Evolutionary conservation across 768 basidiomycete genomes (phyloP).

Genomic region (Antrodiella citrinella): DNA sequence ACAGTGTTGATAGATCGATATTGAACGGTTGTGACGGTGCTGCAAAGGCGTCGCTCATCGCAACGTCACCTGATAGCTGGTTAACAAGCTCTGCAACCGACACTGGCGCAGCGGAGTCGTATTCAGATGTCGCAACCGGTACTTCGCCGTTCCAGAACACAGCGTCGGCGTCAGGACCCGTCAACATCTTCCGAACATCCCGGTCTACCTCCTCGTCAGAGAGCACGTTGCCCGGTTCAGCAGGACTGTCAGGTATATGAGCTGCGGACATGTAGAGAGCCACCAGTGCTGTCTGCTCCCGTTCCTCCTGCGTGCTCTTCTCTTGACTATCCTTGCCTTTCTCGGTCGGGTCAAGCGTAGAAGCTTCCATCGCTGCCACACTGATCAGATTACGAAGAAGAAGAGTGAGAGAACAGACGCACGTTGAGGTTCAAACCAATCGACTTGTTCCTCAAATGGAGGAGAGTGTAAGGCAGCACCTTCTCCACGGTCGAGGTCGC

Average conservation of each 20-base stretch:
- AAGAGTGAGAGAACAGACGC: conserved; percentile 26
- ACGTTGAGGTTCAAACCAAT: conserved; percentile 82
- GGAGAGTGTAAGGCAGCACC: conserved; percentile 79
- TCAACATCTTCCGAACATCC: conserved; percentile 55
- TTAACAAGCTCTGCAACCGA: conserved; percentile 68
- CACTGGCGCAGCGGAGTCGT: conserved; percentile 22
- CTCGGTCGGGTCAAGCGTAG: conserved; percentile 40
- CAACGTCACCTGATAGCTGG: conserved; percentile 43
- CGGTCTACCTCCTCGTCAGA: conserved; percentile 65
- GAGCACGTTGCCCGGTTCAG: conserved; percentile 53
- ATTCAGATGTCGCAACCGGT: conserved; percentile 12
- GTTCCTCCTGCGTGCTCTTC: conserved; percentile 61
- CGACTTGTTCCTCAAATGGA: conserved; percentile 78
- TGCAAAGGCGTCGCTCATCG: conserved; percentile 23
- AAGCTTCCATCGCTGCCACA: too few species aligned
- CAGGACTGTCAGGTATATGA: conserved; percentile 74
- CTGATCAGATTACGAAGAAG: too few species aligned
- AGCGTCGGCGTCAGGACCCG: conserved; percentile 58
- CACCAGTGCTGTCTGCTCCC: conserved; percentile 69
- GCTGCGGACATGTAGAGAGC: conserved; percentile 64
- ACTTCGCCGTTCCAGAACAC: conserved; percentile 50
- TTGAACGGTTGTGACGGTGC: conserved; percentile 29
- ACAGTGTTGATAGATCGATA: conserved; percentile 35
- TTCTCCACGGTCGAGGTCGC: conserved; percentile 83
- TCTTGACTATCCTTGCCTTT: conserved; percentile 68